These are phyloP conservation scores for Dactylellina cionopaga DNA, from an alignment of 2,329 filamentous ascomycete species.

Conservation along the genomic window DNA sequence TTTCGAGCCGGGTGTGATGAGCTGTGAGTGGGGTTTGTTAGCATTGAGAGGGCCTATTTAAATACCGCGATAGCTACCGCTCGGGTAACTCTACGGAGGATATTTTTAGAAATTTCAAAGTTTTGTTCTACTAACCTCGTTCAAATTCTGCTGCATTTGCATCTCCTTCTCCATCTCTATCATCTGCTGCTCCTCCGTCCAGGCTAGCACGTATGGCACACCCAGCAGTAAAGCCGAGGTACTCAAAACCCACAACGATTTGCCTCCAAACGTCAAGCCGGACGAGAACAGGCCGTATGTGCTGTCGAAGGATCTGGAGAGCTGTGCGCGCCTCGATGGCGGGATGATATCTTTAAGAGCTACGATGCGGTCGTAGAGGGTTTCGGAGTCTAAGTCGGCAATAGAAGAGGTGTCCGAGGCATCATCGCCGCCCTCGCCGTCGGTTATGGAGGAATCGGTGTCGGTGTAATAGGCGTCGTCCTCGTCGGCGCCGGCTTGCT, in stretches of 20 bases:
- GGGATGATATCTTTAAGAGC: constrained; percentile 81
- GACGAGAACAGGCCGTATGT: constrained; percentile 69
- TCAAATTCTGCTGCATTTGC: constrained; percentile 90
- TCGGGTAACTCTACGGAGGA: no score
- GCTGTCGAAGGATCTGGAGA: constrained; percentile 67
- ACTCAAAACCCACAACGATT: constrained; percentile 88
- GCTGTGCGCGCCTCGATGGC: constrained; percentile 74
- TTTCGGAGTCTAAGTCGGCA: constrained; percentile 65
- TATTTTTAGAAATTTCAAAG: background rate
- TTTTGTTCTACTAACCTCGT: constrained; percentile 74
- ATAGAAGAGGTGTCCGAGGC: constrained; percentile 57
- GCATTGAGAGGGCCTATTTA: background rate
- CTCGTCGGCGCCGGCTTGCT: constrained; percentile 75
- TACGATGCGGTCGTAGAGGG: constrained; percentile 74
- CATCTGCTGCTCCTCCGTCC: constrained; percentile 95
- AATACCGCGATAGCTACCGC: no score
- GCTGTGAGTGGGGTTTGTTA: constrained; percentile 18
- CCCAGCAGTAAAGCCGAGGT: constrained; percentile 89
- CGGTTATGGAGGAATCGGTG: constrained; percentile 84
- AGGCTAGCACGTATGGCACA: constrained; percentile 91
- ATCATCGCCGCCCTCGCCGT: constrained; percentile 66
- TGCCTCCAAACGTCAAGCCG: constrained; percentile 77
- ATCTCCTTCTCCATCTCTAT: constrained; percentile 98
- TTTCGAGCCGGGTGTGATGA: constrained; percentile 52
- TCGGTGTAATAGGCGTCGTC: constrained; percentile 89